phyloP scores from a whole-genome alignment of 768 basidiomycete genomes.

The Amanita exitialis region DNA sequence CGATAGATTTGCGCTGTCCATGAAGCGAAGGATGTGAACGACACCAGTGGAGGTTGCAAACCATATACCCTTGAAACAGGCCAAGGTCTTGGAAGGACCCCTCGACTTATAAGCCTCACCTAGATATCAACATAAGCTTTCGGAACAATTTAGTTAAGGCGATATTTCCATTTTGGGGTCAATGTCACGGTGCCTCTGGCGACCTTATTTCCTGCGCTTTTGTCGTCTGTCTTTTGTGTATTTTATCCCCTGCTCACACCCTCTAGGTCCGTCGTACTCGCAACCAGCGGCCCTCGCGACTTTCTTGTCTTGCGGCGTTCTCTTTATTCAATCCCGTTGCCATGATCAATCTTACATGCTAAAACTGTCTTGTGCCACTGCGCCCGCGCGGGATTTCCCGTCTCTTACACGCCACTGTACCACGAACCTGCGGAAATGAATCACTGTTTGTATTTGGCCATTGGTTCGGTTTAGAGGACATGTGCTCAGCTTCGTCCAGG shows the following conservation, averaged over 20 bases:
- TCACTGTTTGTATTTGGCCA: not conserved
- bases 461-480: not conserved
- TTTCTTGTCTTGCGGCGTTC: not conserved
- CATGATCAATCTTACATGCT: not conserved
- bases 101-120: slow-evolving; percentile 8
- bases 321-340: not conserved
- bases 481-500: not conserved
- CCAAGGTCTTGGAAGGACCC: slow-evolving; percentile 5
- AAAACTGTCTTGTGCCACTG: not conserved
- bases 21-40: slow-evolving; percentile 2
- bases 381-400: slow-evolving; percentile 3
- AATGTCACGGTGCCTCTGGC: slow-evolving; percentile 14
- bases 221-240: not conserved
- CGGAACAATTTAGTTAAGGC: slow-evolving; percentile 12
- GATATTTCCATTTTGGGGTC: slow-evolving; percentile 12
- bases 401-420: slow-evolving; percentile 1
- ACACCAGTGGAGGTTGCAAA: not conserved
- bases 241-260: not conserved
- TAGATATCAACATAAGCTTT: slow-evolving; percentile 10
- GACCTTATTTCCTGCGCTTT: not conserved
- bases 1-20: slow-evolving; percentile 4
- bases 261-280: no score
- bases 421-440: slow-evolving; percentile 6
- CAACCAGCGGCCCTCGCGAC: not conserved
- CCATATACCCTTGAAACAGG: slow-evolving; percentile 7